Evolutionary conservation across 108 stramenopile genomes (phyloP), one percentile per base, ranked within the genome.

Genomic region (Nitzschia sp.): DNA sequence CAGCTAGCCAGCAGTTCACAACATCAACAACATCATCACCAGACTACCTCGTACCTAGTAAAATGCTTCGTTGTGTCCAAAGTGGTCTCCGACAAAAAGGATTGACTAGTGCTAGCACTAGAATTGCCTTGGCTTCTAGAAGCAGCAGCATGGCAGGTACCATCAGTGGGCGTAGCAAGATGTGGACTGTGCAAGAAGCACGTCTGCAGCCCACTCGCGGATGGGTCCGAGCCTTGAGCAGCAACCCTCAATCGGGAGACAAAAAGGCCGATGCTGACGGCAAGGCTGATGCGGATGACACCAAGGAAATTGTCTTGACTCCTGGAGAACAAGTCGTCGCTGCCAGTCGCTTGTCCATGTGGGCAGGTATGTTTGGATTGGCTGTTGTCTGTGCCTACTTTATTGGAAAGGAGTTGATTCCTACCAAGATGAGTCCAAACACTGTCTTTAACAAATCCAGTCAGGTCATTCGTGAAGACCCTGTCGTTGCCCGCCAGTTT

Each of bases 251-350:
- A 20, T 20, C 19, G 14, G 57, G 38, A 10, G 65, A 73, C 48
- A 41, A 70, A 22, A 51, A 63, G 29, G 41, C 57, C 40, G 54
- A 69, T 9, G 57, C 42, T n/a, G 65, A 62, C 65, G 69, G 57
- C 22, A 65, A 20, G 51, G 67, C 55, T n/a, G 67, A 51, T 12
- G 66, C 63, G 19, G 61, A 62, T 38, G 73, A 60, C 50, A 66
- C 77, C 15, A 76, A 79, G 53, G 88, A 89, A 68, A 87, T 93
- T 53, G 83, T 95, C 0, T 74, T 95, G 57, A 95, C 92, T 9
- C 94, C 94, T 9, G 94, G 92, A 0, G 76, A 96, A 84, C 88
- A 93, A 61, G 95, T 96, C 15, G 90, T 90, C 9, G 95, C 80
- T 3, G 89, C 84, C 20, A 76, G 81, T n/a, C 87, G 87, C 12